Evolutionary conservation across 768 basidiomycete species (phyloP).

Genomic region (Chlorophyllum brunneum): DNA sequence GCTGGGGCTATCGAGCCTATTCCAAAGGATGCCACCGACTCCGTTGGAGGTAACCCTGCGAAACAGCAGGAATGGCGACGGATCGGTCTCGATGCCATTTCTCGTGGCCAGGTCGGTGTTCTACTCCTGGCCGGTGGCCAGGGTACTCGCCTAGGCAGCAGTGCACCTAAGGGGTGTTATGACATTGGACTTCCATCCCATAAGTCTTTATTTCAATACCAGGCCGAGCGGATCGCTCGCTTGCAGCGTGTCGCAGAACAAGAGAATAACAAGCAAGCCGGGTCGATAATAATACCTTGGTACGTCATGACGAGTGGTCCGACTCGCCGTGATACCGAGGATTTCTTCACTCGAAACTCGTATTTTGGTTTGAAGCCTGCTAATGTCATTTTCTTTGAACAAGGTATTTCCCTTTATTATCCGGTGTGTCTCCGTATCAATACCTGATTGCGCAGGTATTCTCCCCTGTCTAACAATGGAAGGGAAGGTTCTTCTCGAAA

Average conservation of each 20-base stretch:
- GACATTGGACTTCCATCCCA: slow-evolving; percentile 93
- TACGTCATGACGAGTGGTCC: slow-evolving; percentile 99
- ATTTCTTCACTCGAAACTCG: slow-evolving; percentile 71
- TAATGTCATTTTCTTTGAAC: slow-evolving; percentile 93
- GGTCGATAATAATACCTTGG: slow-evolving; percentile 83
- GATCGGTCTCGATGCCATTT: slow-evolving; percentile 77
- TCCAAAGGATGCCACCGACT: slow-evolving; percentile 71
- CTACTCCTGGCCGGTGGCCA: slow-evolving; percentile 98
- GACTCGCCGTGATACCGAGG: slow-evolving; percentile 82
- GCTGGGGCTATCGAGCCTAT: slow-evolving; percentile 72
- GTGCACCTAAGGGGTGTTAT: slow-evolving; percentile 95
- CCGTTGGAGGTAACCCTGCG: slow-evolving; percentile 42
- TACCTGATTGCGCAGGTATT: slow-evolving; percentile 55
- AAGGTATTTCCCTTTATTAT: slow-evolving; percentile 54
- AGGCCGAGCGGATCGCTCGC: slow-evolving; percentile 92
- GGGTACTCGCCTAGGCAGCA: slow-evolving; percentile 90
- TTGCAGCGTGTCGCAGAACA: slow-evolving; percentile 74
- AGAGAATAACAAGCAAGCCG: slow-evolving; percentile 44
- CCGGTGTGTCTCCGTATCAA: slow-evolving; percentile 10
- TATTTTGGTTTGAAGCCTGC: slow-evolving; percentile 80
- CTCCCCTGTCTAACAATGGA: slow-evolving; percentile 93
- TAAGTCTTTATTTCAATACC: slow-evolving; percentile 93
- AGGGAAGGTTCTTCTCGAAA: slow-evolving; percentile 89
- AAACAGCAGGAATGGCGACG: slow-evolving; percentile 73
- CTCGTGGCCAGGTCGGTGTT: slow-evolving; percentile 84